Conservation (phyloP, 495 filamentous ascomycete species). For the Xylaria acuta region DNA sequence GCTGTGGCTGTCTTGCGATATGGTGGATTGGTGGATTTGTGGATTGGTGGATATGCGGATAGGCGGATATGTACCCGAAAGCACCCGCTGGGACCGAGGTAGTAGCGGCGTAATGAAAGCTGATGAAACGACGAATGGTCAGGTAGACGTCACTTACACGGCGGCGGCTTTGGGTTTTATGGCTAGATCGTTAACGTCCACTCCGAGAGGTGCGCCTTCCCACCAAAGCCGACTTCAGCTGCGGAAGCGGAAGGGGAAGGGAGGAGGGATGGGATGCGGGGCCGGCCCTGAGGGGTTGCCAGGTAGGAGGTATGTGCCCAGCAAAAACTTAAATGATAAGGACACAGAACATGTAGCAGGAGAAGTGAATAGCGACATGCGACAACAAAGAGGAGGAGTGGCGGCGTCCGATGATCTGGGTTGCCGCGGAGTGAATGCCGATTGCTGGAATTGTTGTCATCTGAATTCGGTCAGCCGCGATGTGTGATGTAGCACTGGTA, state of each 20-base stretch:
- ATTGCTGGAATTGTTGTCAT: neutral
- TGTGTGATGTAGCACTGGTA: neutral
- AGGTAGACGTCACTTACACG: conserved; percentile 6
- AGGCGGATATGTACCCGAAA: neutral
- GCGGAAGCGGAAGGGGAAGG: neutral
- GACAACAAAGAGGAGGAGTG: neutral
- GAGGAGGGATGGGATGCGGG: conserved; percentile 3
- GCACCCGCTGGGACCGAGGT: conserved; percentile 3
- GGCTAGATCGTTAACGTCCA: neutral
- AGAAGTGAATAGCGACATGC: neutral
- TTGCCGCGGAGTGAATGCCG: neutral
- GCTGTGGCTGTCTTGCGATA: neutral
- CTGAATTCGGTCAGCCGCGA: neutral
- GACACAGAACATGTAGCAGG: neutral
- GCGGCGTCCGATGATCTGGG: neutral
- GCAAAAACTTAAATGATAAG: neutral
- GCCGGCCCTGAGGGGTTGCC: neutral
- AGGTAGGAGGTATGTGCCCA: neutral
- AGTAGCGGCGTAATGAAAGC: neutral
- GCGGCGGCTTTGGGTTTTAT: neutral
- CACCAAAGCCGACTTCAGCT: neutral
- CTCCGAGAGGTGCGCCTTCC: neutral
- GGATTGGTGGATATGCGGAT: no score
- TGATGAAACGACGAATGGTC: neutral
- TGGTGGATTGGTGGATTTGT: no score